Evolutionary conservation across 768 basidiomycete species (phyloP).

Genomic region (Pisolithus albus): DNA sequence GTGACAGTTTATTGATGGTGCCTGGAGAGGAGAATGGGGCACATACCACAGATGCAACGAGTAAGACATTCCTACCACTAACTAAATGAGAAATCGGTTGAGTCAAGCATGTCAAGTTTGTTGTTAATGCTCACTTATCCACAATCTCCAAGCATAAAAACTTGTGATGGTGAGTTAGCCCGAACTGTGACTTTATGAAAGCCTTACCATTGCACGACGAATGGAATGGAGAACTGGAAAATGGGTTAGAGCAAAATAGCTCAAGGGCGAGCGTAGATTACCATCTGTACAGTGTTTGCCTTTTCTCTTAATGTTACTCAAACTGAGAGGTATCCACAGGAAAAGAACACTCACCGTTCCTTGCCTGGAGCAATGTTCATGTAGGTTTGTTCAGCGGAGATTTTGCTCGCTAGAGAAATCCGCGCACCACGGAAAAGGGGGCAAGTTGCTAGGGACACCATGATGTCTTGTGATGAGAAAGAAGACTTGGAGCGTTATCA

Average conservation of each 20-base stretch:
- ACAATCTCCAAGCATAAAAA: constrained; percentile 1
- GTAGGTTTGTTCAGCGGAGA: background rate
- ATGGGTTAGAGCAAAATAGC: background rate
- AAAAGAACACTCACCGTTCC: background rate
- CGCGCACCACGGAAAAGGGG: background rate
- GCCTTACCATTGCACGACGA: constrained; percentile 1
- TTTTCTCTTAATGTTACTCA: background rate
- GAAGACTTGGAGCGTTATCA: background rate
- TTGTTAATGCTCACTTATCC: background rate
- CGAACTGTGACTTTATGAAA: background rate
- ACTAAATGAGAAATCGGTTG: background rate
- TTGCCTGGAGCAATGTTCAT: background rate
- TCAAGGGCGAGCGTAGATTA: background rate
- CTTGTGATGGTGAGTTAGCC: background rate
- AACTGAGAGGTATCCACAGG: background rate
- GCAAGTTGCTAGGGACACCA: background rate
- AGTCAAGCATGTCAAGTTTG: background rate
- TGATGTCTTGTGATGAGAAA: background rate
- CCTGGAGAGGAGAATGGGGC: no score
- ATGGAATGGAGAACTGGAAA: background rate
- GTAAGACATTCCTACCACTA: constrained; percentile 1
- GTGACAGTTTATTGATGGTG: background rate
- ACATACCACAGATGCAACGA: constrained; percentile 2
- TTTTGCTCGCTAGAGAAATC: background rate
- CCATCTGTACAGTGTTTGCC: background rate